A percentile compares a stretch with the other conserved stretches of the same genome.
Conservation (phyloP, 1,284 basidiomycete genomes). For the Ustilago sp. region DNA sequence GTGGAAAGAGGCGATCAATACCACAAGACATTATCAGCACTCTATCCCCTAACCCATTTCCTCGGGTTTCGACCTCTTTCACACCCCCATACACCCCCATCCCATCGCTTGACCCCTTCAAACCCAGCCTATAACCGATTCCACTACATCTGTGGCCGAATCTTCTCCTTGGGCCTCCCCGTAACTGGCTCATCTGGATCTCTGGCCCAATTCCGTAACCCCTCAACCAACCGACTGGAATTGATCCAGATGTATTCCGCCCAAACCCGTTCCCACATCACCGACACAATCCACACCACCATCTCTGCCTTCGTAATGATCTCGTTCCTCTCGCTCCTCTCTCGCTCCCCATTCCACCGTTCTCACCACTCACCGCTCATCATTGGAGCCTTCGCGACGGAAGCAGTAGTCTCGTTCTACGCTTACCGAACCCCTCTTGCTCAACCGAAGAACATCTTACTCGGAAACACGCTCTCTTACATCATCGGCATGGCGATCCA, state of each 20-base stretch:
- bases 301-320: slow-evolving; percentile 41
- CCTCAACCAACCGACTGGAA: slow-evolving; percentile 30
- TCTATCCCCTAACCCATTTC: slow-evolving; percentile 47
- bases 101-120: slow-evolving; percentile 7
- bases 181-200: slow-evolving; percentile 27
- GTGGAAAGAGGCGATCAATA: slow-evolving; percentile 10
- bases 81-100: slow-evolving; percentile 35
- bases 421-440: slow-evolving; percentile 50
- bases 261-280: slow-evolving; percentile 27
- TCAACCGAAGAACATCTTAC: slow-evolving; percentile 60
- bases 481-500: slow-evolving; percentile 57
- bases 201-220: slow-evolving; percentile 32
- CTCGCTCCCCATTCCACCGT: slow-evolving; percentile 36
- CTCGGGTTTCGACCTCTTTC: slow-evolving; percentile 45
- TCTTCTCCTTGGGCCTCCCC: slow-evolving; percentile 37
- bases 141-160: slow-evolving; percentile 35
- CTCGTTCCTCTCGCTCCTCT: slow-evolving; percentile 25
- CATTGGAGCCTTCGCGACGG: slow-evolving; percentile 57
- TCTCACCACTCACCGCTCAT: slow-evolving; percentile 41
- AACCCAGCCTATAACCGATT: slow-evolving; percentile 38
- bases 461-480: slow-evolving; percentile 57
- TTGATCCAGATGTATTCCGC: slow-evolving; percentile 35
- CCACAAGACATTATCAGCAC: slow-evolving; percentile 22
- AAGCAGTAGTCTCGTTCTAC: slow-evolving; percentile 61
- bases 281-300: slow-evolving; percentile 44